Evolutionary conservation across 306 rosid species (phyloP), one percentile per base, ranked within the genome.

Genomic region (Prunus salicina): DNA sequence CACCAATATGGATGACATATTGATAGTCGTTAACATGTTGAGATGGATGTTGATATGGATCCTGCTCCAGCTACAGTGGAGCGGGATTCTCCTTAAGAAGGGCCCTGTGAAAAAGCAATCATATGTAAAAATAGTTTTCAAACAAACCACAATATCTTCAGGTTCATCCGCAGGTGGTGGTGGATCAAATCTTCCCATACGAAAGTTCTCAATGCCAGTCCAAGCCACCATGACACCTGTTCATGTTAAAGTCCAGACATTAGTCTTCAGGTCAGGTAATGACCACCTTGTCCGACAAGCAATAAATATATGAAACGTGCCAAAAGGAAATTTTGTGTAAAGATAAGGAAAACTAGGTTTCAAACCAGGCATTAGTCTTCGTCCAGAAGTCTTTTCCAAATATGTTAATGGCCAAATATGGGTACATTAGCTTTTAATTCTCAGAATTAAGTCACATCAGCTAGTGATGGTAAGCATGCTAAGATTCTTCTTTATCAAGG

Each of bases 221-320:
- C 97, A 94, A 80, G 97, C 98, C 77, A 94, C 87, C 98, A 94
- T 94, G 43, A 92, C 98, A 78, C 97, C 98, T 94, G 80, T 64
- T 73, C 76, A 80, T 57, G 60, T 77, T 46, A 67, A 78, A 55
- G 53, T 6, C 27, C 63, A 61, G 70, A 32, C 2, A 69, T 49
- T 28, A 46, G 56, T 19, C 60, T 78, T 57, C 25, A 62, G 15
- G 50, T 14, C 55, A 12, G 64, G 51, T 18, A 66, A 7, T 13
- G 8, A 47, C 14, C 51, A 60, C 57, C 34, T 66, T 45, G 1
- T 66, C 11, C 15, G 61, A 55, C 61, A 11, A 51, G 73, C 62
- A 38, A 75, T 55, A 80, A 11, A 34, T 22, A 13, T 5, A 49
- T 2, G 47, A 9, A 64, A 57, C 3, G 4, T 14, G 22, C 64